Conservation (phyloP, 2,329 filamentous ascomycete species). For the Chrysosporium keratinophilum region DNA sequence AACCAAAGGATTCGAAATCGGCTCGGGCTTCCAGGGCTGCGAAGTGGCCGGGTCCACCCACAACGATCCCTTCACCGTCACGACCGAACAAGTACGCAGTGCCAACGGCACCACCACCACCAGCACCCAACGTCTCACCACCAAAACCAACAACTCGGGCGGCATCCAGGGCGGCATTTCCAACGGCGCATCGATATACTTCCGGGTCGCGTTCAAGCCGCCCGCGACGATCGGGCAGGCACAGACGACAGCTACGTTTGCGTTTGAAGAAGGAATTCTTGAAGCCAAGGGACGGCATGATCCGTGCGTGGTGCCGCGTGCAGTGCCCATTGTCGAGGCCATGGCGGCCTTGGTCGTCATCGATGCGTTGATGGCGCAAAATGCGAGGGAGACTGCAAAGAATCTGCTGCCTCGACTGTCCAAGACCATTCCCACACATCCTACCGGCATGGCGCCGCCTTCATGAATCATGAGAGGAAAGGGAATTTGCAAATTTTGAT, state of each 20-base stretch:
- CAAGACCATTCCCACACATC: slow-evolving; percentile 29
- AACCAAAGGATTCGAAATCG: slow-evolving; percentile 91
- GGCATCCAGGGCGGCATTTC: slow-evolving; percentile 93
- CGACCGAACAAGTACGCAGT: slow-evolving; percentile 36
- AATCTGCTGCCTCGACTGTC: slow-evolving; percentile 37
- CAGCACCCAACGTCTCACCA: slow-evolving; percentile 54
- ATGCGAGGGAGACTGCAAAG: slow-evolving; percentile 47
- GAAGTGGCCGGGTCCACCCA: slow-evolving; percentile 79
- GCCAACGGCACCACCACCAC: slow-evolving; percentile 16
- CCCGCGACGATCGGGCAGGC: slow-evolving; percentile 85
- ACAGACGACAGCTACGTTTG: slow-evolving; percentile 73
- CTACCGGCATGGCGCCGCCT: slow-evolving; percentile 17
- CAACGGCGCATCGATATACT: slow-evolving; percentile 89
- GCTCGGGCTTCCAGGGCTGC: slow-evolving; percentile 80
- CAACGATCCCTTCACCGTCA: slow-evolving; percentile 74
- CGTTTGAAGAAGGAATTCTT: slow-evolving; percentile 62
- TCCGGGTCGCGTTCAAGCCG: slow-evolving; percentile 89
- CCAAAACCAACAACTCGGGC: slow-evolving; percentile 88
- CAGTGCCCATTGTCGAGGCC: slow-evolving; percentile 61
- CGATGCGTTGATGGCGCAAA: slow-evolving; percentile 77
- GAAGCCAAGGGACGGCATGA: slow-evolving; percentile 92
- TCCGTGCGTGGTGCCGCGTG: slow-evolving; percentile 80
- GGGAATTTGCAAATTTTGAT: neutral
- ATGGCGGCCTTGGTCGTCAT: slow-evolving; percentile 85
- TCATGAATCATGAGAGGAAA: neutral